These are phyloP conservation scores for Chaetomiaceae sp. DNA, from an alignment of 2,329 filamentous ascomycete genomes.

Conservation along the genomic window DNA sequence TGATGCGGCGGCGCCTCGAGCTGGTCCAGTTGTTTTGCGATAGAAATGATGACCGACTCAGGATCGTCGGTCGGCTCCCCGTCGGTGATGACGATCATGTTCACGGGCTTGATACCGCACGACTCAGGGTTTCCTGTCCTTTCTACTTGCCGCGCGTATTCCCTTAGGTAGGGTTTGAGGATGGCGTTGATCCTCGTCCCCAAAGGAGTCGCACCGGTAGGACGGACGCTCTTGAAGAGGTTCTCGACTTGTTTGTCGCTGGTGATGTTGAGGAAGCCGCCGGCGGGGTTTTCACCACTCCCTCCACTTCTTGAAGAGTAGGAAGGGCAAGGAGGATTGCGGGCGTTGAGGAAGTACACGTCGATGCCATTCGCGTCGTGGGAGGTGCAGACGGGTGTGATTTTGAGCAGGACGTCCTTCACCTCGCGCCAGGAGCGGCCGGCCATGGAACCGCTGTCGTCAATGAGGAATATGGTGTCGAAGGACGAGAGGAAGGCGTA, in stretches of 20 bases:
- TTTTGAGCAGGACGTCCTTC: slow-evolving; percentile 61
- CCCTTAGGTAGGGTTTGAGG: slow-evolving; percentile 64
- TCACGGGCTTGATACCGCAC: slow-evolving; percentile 45
- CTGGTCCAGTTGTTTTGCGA: slow-evolving; percentile 66
- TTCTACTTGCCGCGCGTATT: slow-evolving; percentile 41
- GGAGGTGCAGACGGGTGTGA: slow-evolving; percentile 75
- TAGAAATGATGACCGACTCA: slow-evolving; percentile 61
- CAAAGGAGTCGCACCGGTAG: slow-evolving; percentile 67
- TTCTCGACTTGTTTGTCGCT: slow-evolving; percentile 53
- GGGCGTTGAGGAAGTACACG: slow-evolving; percentile 81
- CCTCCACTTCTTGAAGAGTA: too few species aligned
- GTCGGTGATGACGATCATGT: slow-evolving; percentile 91
- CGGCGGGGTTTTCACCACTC: slow-evolving; percentile 36
- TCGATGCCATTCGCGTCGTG: slow-evolving; percentile 85
- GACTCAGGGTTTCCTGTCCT: slow-evolving; percentile 37
- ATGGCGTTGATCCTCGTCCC: slow-evolving; percentile 68
- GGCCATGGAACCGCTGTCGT: slow-evolving; percentile 86
- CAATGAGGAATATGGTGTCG: slow-evolving; percentile 86
- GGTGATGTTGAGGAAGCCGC: slow-evolving; percentile 62
- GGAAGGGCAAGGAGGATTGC: too few species aligned
- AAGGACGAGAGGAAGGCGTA: slow-evolving; percentile 75
- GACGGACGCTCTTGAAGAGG: slow-evolving; percentile 67
- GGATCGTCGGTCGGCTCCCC: slow-evolving; percentile 77
- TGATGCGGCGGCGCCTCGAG: slow-evolving; percentile 72
- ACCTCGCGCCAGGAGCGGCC: slow-evolving; percentile 73